Conservation (phyloP, 2,329 filamentous ascomycete genomes). For the Pyricularia pennisetigena region DNA sequence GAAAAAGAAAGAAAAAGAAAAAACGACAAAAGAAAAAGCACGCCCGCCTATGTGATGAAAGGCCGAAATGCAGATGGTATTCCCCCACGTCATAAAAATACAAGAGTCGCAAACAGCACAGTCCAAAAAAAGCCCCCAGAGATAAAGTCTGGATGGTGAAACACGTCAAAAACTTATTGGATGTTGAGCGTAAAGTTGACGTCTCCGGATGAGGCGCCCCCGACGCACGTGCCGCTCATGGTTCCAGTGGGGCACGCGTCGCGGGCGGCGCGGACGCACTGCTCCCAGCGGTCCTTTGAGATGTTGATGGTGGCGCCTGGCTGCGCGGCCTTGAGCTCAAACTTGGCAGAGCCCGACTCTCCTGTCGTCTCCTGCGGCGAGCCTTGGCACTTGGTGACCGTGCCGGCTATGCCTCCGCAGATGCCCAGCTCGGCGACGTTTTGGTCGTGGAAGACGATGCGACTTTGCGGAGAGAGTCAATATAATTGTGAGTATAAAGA, state of each 20-base stretch:
- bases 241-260: slow-evolving; percentile 40
- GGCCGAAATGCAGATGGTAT: not conserved
- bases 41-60: not conserved
- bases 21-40: not conserved
- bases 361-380: slow-evolving; percentile 32
- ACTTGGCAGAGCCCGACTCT: slow-evolving; percentile 34
- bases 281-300: slow-evolving; percentile 41
- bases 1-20: not conserved
- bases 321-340: slow-evolving; percentile 31
- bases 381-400: slow-evolving; percentile 34
- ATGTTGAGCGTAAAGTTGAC: slow-evolving; percentile 30
- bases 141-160: not conserved
- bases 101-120: not conserved
- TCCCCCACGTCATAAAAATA: not conserved
- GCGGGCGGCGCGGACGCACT: slow-evolving; percentile 41
- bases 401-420: slow-evolving; percentile 40
- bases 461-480: too few species aligned
- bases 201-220: slow-evolving; percentile 35
- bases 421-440: slow-evolving; percentile 50
- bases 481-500: slow-evolving; percentile 8
- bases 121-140: not conserved
- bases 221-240: slow-evolving; percentile 33
- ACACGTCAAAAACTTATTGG: slow-evolving; percentile 8
- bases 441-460: slow-evolving; percentile 39
- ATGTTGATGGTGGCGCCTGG: slow-evolving; percentile 40